Evolutionary conservation across 768 basidiomycete species (phyloP).

Genomic region (Tricholoma saponaceum): DNA sequence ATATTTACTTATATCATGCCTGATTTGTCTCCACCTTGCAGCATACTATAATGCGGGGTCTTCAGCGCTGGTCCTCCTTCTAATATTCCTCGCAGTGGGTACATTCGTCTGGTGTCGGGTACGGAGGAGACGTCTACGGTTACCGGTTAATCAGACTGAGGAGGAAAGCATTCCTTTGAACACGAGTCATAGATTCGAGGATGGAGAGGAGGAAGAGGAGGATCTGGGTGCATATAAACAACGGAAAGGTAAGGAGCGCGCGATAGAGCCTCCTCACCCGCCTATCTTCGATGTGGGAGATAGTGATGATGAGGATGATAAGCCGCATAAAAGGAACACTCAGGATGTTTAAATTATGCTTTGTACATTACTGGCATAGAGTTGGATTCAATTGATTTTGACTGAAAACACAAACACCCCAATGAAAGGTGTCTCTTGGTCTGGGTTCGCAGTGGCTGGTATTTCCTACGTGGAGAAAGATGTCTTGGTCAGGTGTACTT

Average conservation of each 20-base stretch:
- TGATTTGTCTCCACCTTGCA: constrained; percentile 22
- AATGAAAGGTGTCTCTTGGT: too few relatives aligned
- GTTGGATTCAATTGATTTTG: neutral
- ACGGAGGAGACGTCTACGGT: constrained; percentile 42
- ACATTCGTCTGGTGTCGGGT: constrained; percentile 78
- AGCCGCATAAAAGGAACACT: constrained; percentile 12
- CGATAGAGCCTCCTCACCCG: constrained; percentile 27
- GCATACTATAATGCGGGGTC: constrained; percentile 97
- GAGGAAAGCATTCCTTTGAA: constrained; percentile 77
- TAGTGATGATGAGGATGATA: constrained; percentile 47
- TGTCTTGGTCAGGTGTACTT: too few relatives aligned
- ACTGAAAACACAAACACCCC: too few relatives aligned
- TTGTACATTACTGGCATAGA: neutral
- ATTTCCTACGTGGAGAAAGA: too few relatives aligned
- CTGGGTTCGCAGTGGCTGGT: too few relatives aligned
- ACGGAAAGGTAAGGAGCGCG: constrained; percentile 50
- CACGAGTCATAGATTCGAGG: constrained; percentile 38
- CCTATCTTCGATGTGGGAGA: constrained; percentile 59
- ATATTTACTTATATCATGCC: neutral
- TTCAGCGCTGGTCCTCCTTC: constrained; percentile 74
- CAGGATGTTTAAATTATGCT: neutral
- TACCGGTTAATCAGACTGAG: constrained; percentile 29
- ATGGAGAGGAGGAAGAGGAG: constrained; percentile 35
- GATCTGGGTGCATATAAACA: constrained; percentile 24
- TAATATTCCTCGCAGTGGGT: constrained; percentile 66